These are phyloP conservation scores for Saccharomycopsis sp. DNA, from an alignment of 805 yeast species.

Conservation along the genomic window DNA sequence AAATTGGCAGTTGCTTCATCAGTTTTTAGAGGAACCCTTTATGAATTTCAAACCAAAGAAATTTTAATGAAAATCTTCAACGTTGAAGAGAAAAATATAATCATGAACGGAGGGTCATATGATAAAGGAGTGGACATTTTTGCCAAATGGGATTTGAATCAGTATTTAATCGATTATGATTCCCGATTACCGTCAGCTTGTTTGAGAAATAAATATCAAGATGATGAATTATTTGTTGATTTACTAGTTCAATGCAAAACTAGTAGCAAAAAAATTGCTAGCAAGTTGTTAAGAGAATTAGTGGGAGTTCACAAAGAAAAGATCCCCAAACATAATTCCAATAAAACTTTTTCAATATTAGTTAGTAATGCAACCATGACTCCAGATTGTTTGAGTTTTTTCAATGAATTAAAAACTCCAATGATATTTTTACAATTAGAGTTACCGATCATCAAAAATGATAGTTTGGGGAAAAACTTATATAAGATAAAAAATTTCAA, in stretches of 20 bases:
- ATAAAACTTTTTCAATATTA: constrained; percentile 6
- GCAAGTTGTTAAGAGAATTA: constrained; percentile 13
- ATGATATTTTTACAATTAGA: constrained; percentile 5
- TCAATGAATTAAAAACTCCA: constrained; percentile 6
- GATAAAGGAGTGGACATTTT: constrained; percentile 16
- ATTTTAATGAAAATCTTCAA: constrained; percentile 4
- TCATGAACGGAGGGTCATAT: constrained; percentile 16
- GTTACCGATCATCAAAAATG: constrained; percentile 1
- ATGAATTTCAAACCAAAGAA: constrained; percentile 14
- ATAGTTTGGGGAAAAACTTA: background rate
- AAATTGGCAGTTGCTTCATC: constrained; percentile 6
- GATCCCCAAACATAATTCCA: background rate
- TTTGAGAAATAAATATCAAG: background rate
- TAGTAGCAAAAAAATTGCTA: constrained; percentile 10
- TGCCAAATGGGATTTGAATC: constrained; percentile 15
- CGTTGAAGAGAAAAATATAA: background rate
- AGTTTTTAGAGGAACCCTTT: constrained; percentile 13
- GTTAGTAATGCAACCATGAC: constrained; percentile 9
- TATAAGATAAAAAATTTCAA: constrained; percentile 4
- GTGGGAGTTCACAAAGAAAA: constrained; percentile 7
- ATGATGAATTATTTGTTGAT: background rate
- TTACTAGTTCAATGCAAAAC: constrained; percentile 16
- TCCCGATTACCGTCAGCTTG: too few species aligned
- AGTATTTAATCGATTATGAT: constrained; percentile 1
- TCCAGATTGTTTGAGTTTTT: constrained; percentile 9